A percentile compares a stretch with the other conserved stretches of the same genome.
Evolutionary conservation across 1,284 basidiomycete species (phyloP).

Genomic region (Singerocomus inundabilis): DNA sequence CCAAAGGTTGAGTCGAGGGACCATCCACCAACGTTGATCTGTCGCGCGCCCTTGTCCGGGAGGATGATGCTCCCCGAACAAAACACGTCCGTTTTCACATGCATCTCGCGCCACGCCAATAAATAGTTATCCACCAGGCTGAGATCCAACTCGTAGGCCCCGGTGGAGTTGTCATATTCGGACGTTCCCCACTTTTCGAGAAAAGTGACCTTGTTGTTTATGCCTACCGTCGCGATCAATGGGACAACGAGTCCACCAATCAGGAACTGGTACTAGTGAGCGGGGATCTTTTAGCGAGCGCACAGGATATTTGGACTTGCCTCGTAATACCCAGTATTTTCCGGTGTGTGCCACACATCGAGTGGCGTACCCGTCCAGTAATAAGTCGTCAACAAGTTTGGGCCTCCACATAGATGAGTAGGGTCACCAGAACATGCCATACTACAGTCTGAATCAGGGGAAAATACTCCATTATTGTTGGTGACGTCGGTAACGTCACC

Average conservation of each 20-base stretch:
- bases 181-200: constrained; percentile 61
- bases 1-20: constrained; percentile 63
- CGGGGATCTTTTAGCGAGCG: background rate
- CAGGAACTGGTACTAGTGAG: constrained; percentile 46
- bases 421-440: constrained; percentile 67
- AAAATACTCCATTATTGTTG: constrained; percentile 40
- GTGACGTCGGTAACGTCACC: constrained; percentile 60
- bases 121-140: constrained; percentile 52
- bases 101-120: constrained; percentile 69
- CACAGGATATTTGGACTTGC: constrained; percentile 35
- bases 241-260: constrained; percentile 64
- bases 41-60: constrained; percentile 66
- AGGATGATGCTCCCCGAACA: constrained; percentile 71
- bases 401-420: constrained; percentile 60
- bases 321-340: constrained; percentile 64
- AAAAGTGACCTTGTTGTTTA: constrained; percentile 77
- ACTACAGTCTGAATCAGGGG: constrained; percentile 51
- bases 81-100: constrained; percentile 72
- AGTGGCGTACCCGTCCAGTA: constrained; percentile 55
- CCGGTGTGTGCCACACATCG: constrained; percentile 61
- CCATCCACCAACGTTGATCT: constrained; percentile 72
- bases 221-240: constrained; percentile 67
- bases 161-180: constrained; percentile 63
- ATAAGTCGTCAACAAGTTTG: constrained; percentile 51
- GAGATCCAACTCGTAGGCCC: constrained; percentile 73